Conservation (phyloP, 176 grass and related monocot species). For the Leersia perrieri region DNA sequence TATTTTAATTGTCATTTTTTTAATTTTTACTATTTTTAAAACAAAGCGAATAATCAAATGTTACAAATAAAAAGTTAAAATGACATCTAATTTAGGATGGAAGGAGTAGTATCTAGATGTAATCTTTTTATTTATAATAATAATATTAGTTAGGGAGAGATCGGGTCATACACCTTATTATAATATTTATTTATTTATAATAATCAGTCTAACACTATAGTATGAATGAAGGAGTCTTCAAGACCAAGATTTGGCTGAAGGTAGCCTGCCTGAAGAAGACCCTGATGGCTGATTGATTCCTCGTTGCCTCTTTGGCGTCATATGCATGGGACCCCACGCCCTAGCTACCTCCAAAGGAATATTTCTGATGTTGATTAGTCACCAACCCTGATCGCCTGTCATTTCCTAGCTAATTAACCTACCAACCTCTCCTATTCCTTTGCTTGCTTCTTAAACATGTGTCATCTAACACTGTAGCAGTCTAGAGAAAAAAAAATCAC, state of each 20-base stretch:
- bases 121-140: too few relatives aligned
- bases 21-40: too few relatives aligned
- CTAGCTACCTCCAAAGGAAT: neutral
- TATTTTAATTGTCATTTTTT: too few relatives aligned
- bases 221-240: neutral
- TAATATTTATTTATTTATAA: too few relatives aligned
- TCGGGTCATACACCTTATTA: too few relatives aligned
- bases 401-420: neutral
- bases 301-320: neutral
- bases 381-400: neutral
- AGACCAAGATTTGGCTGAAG: neutral
- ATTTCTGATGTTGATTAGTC: neutral
- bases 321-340: neutral
- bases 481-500: too few relatives aligned
- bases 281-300: slow-evolving; percentile 28
- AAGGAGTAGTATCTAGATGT: too few relatives aligned
- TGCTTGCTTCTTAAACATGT: neutral
- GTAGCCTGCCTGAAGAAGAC: neutral
- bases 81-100: too few relatives aligned
- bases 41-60: too few relatives aligned
- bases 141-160: too few relatives aligned
- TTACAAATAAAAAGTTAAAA: too few relatives aligned
- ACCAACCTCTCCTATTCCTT: neutral
- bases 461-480: neutral
- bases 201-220: too few relatives aligned